These are phyloP conservation scores for Pseudogymnoascus verrucosus DNA, from an alignment of 2,329 filamentous ascomycete species.

Conservation along the genomic window DNA sequence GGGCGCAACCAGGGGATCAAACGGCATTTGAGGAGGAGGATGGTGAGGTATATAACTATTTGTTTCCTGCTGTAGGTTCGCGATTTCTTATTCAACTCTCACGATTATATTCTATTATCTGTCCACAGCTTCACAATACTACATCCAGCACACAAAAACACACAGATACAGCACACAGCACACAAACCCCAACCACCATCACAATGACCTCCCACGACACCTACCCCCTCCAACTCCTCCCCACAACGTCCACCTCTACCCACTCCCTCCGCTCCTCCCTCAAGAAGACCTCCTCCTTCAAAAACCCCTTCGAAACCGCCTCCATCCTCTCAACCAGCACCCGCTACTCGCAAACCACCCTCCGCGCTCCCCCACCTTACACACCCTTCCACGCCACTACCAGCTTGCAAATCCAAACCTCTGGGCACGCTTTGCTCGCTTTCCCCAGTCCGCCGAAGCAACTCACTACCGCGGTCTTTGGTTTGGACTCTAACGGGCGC, in stretches of 20 bases:
- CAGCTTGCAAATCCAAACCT: conserved; percentile 41
- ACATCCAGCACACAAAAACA: neutral
- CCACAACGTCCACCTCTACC: neutral
- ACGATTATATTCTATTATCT: neutral
- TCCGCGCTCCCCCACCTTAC: neutral
- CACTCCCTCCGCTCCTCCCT: neutral
- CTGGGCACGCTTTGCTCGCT: conserved; percentile 36
- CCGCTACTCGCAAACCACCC: neutral
- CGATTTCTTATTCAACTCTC: neutral
- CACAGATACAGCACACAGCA: neutral
- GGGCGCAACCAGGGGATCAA: neutral
- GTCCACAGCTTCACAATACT: neutral
- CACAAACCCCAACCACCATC: neutral
- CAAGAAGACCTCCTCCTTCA: neutral
- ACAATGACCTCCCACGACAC: neutral
- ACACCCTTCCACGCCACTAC: conserved; percentile 35
- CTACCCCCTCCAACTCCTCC: neutral
- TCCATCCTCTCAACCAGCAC: neutral
- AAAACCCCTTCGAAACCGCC: neutral
- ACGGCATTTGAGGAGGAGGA: neutral
- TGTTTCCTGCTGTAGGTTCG: neutral
- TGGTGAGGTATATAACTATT: neutral
- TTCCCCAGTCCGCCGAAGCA: neutral
- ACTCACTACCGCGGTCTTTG: conserved; percentile 35
- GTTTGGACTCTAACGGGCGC: conserved; percentile 28